Evolutionary conservation across 352 stramenopile species (phyloP).

Genomic region (Globisporangium cylindrosporum): DNA sequence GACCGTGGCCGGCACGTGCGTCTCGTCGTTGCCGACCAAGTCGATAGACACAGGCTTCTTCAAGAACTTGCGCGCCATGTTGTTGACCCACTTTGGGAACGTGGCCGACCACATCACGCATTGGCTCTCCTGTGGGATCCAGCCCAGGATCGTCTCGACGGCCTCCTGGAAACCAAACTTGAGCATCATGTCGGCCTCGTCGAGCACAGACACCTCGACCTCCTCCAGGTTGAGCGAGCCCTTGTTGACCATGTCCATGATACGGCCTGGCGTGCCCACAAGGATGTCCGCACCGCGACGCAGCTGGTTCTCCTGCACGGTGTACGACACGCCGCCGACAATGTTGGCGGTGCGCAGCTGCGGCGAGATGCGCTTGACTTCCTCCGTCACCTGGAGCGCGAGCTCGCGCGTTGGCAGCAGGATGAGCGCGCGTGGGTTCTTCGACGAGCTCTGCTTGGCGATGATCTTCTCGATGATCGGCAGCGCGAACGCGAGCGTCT

Average conservation of each 20-base stretch:
- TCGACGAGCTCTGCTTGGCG: constrained; percentile 27
- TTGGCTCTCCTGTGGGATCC: constrained; percentile 76
- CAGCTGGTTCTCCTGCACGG: constrained; percentile 89
- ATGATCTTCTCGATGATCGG: constrained; percentile 78
- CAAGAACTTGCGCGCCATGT: constrained; percentile 93
- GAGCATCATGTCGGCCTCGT: constrained; percentile 98
- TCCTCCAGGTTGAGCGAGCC: constrained; percentile 89
- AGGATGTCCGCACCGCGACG: constrained; percentile 91
- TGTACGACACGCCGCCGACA: constrained; percentile 93
- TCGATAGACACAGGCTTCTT: constrained; percentile 93
- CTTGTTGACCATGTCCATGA: constrained; percentile 96
- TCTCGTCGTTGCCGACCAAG: constrained; percentile 88
- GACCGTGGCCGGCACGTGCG: constrained; percentile 84
- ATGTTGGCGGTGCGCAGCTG: constrained; percentile 90
- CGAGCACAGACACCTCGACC: constrained; percentile 90
- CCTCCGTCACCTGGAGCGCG: constrained; percentile 94
- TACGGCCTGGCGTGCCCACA: constrained; percentile 95
- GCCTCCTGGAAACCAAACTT: constrained; percentile 99
- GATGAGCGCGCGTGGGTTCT: constrained; percentile 90
- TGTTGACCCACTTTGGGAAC: constrained; percentile 93
- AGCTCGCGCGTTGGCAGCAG: constrained; percentile 97
- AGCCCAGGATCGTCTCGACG: constrained; percentile 93
- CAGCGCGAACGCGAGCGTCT: constrained; percentile 64
- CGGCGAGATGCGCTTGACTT: constrained; percentile 81
- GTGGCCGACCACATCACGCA: constrained; percentile 97